phyloP scores from a whole-genome alignment of 2,329 filamentous ascomycete species.

The Aquanectria penicillioides region DNA sequence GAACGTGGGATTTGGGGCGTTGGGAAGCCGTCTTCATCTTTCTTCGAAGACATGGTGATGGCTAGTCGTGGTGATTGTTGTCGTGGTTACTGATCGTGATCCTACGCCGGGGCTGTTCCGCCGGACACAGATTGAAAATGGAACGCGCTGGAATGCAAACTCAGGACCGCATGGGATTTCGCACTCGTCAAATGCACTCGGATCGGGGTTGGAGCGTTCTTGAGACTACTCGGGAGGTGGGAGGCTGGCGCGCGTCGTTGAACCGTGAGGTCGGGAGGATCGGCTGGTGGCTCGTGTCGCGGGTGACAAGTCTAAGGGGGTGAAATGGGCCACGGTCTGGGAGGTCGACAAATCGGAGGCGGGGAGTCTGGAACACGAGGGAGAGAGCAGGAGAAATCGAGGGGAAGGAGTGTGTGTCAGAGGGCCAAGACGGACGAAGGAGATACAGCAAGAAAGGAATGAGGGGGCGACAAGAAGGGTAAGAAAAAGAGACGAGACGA shows the following conservation, averaged over 20 bases:
- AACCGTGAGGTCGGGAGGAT: constrained; percentile 37
- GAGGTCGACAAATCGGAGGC: constrained; percentile 19
- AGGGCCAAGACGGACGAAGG: constrained; percentile 4
- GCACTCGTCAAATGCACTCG: constrained; percentile 2
- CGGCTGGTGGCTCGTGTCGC: constrained; percentile 40
- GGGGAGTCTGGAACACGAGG: constrained; percentile 11
- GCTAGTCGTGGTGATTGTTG: constrained; percentile 18
- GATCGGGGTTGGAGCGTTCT: constrained; percentile 3
- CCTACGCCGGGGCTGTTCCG: constrained; percentile 14
- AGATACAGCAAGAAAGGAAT: constrained; percentile 32
- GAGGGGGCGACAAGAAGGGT: constrained; percentile 15
- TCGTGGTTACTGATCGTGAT: constrained; percentile 29
- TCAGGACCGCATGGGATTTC: constrained; percentile 16
- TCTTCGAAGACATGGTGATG: constrained; percentile 51
- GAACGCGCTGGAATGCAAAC: constrained; percentile 17
- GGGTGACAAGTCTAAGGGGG: constrained; percentile 35
- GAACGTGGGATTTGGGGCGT: constrained; percentile 52
- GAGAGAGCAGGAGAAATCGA: constrained; percentile 13
- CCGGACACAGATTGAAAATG: constrained; percentile 11
- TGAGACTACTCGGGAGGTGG: constrained; percentile 16
- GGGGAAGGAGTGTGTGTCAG: constrained; percentile 25
- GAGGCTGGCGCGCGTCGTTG: constrained; percentile 28
- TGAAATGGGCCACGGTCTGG: constrained; percentile 11
- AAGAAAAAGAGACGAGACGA: constrained; percentile 19
- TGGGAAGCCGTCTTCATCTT: constrained; percentile 52